These are phyloP conservation scores for Neonothopanus nambi DNA, from an alignment of 1,284 basidiomycete genomes.

Conservation along the genomic window DNA sequence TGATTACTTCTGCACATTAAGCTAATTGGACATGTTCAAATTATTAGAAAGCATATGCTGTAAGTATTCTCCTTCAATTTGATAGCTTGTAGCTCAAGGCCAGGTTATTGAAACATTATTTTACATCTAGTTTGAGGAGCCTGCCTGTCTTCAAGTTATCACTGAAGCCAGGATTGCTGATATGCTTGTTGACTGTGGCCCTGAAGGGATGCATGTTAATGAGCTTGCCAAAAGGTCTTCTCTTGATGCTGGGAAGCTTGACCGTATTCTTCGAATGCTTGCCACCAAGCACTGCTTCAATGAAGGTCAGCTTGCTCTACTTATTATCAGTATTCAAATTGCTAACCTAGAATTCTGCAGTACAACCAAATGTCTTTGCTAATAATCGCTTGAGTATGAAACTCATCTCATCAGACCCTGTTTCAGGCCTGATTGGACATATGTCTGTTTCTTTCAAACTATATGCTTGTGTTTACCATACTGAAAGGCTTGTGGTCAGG, in stretches of 20 bases:
- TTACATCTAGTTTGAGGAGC: slow-evolving; percentile 16
- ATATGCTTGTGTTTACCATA: no score
- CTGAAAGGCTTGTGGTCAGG: slow-evolving; percentile 16
- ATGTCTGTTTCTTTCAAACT: no score
- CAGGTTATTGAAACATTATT: neutral
- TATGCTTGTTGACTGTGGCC: slow-evolving; percentile 28
- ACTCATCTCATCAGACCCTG: slow-evolving; percentile 28
- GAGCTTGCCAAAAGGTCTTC: slow-evolving; percentile 27
- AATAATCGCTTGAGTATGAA: no score
- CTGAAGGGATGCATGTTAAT: slow-evolving; percentile 31
- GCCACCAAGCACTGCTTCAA: slow-evolving; percentile 38
- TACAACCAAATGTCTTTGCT: slow-evolving; percentile 30
- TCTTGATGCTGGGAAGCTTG: slow-evolving; percentile 31
- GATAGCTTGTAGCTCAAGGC: neutral
- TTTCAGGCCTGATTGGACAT: slow-evolving; percentile 23
- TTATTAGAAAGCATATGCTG: slow-evolving; percentile 9
- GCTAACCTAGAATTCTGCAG: slow-evolving; percentile 9
- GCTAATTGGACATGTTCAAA: neutral
- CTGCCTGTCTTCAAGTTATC: slow-evolving; percentile 21
- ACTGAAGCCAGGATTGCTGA: slow-evolving; percentile 31
- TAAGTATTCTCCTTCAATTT: neutral
- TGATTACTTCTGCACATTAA: neutral
- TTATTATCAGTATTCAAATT: neutral
- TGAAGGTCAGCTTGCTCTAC: slow-evolving; percentile 29
- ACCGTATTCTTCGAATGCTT: slow-evolving; percentile 35